Base-by-base conservation (phyloP, 2,329 filamentous ascomycete species). In the Diaporthe eres region DNA sequence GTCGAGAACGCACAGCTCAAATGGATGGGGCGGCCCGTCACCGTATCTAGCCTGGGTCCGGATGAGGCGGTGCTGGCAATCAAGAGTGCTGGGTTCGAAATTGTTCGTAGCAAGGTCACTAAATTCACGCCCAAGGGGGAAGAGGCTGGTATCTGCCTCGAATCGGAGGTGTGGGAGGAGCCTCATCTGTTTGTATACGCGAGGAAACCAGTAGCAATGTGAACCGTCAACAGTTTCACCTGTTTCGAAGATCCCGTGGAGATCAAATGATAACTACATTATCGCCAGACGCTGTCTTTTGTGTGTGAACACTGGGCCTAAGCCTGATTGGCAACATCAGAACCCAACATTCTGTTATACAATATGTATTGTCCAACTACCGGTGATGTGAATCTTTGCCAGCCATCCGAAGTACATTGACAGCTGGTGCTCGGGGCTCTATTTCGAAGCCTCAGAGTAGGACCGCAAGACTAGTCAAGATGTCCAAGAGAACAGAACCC, bases 141-240 rank as follows among this genome's bases (percentile, higher is more conserved):
- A 28, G 79, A 82, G 74, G 79, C 74, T 12, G 81, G 81, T 39
- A 78, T 82, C 70, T 82, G 80, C 65, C 42, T 49, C 39, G 49
- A 74, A 5, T 79, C 80, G 9, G 79, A 82, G 19, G 79, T 80
- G 13, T 81, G 79, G 80, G 81, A 82, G 68, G 81, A 82, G 77
- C 70, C 77, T 63, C 80, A 81, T 74, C 72, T 82, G 63, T 81
- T 80, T 77, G 76, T 82, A 22, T 81, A 80, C 72, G 80, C 79
- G 8, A 76, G 75, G 68, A 82, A 81, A 77, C 76, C 79, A 15
- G 8, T 13, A 31, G 9, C 39, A 28, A 57, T 57, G 19, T 34
- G 13, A 31, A 55, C 31, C 31, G 31, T 31, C 31, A 31, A 31
- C 31, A 31, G 31, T 31, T 31, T 31, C 31, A 31, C 31, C 31